Percentiles rank a stretch among this genome's conserved stretches.
Conservation (phyloP, 2,329 filamentous ascomycete genomes). For the Colletotrichum falcatum region DNA sequence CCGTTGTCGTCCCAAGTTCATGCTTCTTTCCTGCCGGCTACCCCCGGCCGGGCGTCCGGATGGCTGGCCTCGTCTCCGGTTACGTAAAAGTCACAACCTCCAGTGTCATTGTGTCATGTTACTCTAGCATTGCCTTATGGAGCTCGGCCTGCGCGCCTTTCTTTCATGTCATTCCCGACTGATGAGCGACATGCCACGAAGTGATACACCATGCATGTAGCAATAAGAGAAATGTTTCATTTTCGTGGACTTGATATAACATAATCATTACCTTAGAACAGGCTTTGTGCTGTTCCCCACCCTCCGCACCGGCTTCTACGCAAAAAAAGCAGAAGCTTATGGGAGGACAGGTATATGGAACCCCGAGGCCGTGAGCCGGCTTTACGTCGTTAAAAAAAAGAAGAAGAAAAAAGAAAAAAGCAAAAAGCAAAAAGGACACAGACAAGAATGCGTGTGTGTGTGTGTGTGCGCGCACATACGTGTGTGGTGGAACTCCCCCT, state of each 20-base stretch:
- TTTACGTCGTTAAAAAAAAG: slow-evolving; percentile 9
- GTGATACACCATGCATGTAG: neutral
- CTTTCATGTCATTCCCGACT: neutral
- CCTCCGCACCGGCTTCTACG: neutral
- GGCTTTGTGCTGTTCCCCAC: slow-evolving; percentile 22
- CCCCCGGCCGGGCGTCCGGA: slow-evolving; percentile 12
- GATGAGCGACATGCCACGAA: neutral
- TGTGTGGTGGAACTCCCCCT: neutral
- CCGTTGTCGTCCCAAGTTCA: slow-evolving; percentile 12
- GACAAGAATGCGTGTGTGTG: slow-evolving; percentile 4
- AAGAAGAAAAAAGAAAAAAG: neutral
- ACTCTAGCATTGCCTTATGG: slow-evolving; percentile 1
- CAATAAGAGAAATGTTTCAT: neutral
- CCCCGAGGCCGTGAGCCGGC: slow-evolving; percentile 2
- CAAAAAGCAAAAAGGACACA: slow-evolving; percentile 10
- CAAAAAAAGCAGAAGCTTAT: neutral
- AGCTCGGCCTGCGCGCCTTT: neutral
- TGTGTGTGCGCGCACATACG: neutral
- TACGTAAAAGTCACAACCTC: slow-evolving; percentile 22
- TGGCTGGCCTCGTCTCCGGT: slow-evolving; percentile 25
- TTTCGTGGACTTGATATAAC: slow-evolving; percentile 24
- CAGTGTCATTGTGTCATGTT: neutral
- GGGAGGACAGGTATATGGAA: neutral
- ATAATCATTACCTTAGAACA: slow-evolving; percentile 37
- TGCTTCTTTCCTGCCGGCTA: slow-evolving; percentile 15